Base-by-base conservation (phyloP, 2,329 filamentous ascomycete species). In the Monilinia fructicola region DNA sequence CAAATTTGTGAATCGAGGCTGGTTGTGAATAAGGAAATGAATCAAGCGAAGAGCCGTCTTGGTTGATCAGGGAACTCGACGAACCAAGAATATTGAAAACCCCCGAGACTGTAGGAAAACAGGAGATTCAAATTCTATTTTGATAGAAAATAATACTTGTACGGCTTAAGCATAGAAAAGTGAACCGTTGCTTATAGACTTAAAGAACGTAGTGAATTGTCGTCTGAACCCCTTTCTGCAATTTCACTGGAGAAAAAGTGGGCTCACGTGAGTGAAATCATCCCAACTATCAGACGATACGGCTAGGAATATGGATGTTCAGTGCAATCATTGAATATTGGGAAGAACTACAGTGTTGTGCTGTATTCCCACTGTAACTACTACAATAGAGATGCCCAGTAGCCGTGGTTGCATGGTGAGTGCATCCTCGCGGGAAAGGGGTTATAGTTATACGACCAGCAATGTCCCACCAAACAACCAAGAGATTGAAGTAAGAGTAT, bases 221-320 rank as follows among this genome's bases (percentile, higher is more conserved):
- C 58, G 44, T 50, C 58, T 50, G 44, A 61, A 61, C 58, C 58
- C 58, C 58, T 50, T 61, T 61, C 14, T n/a, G 16, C 28, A 38
- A 26, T 61, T 18, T 38, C 44, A 50, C n/a, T 38, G 21, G 31
- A 60, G 14, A 50, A 3, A 52, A 18, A 61, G 58, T 50, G 44
- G 28, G 14, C 14, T 46, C 31, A 61, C 31, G 7, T 26, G 14
- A 50, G n/a, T 40, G 58, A 40, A 46, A 18, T n/a, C 16, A 38
- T 38, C 35, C 4, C 4, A 38, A 26, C 31, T n/a, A 60, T 50
- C 44, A 35, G 58, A 48, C 12, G 58, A 50, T 50, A 26, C 28
- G 21, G 14, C 31, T 12, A 9, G 35, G 23, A 23, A 3, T 6
- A 9, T 18, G 38, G n/a, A 38, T 2, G 26, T 50, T 2, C 21